Evolutionary conservation across 2,329 filamentous ascomycete genomes (phyloP), one percentile per base, ranked within the genome.

Genomic region (Chaetomiaceae sp.): DNA sequence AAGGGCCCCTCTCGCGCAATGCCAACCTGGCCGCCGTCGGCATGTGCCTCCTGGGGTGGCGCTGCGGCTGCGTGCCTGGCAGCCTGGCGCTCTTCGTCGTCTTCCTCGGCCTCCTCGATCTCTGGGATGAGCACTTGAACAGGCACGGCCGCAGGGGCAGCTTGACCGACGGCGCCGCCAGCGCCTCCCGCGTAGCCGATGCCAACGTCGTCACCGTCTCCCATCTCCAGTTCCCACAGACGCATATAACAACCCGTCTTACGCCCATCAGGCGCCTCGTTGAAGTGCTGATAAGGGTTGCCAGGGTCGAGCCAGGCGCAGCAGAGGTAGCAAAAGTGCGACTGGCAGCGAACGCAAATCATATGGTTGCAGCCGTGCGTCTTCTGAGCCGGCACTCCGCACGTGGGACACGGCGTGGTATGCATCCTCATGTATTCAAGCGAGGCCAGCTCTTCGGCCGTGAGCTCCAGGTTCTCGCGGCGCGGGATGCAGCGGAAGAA

Each of bases 341-440:
- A 87, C 47, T 86, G 78, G 74, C 94, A 99, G 58, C 89, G 85
- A 68, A 86, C 89, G 71, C 92, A 96, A 45, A 86, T 88, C 90
- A 97, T 97, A 70, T 96, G 91, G 69, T 96, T 96, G 76, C 94
- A 99, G 34, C 94, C 94, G 65, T 89, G 84, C 1, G 87, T 89
- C 75, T 99, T 99, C 67, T 96, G 89, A 20, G 86, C 86, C 0
- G 89, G 89, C 1, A 87, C 85, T 27, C 78, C 82, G 71, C 94
- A 99, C 4, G 90, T 92, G 10, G 94, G 91, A 66, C 94, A 99
- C 1, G 87, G 84, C 10, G 90, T 90, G 0, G 91, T 95, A 71
- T 96, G 85, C 57, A 82, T 72, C 44, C 81, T 77, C 61, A 99
- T 77, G 66, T 95, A 99, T 53, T 94, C 87, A 58, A 94, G 77